phyloP scores from a whole-genome alignment of 148 eudicot species.

The Hydrangea macrophylla region DNA sequence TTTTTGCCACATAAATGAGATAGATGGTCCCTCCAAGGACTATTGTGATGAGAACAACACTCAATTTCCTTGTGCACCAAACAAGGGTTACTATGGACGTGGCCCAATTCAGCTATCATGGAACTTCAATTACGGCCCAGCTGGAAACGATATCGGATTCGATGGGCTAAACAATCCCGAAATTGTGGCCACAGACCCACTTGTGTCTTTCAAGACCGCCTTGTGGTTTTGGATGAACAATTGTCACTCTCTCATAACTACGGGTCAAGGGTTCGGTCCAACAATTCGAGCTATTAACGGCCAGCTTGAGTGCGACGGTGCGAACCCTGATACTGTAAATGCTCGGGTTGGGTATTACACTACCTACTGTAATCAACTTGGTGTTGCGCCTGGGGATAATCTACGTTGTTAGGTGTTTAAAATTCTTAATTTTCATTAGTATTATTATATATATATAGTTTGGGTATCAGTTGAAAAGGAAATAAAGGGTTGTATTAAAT shows the following conservation, averaged over 20 bases:
- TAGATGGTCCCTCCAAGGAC: conserved; percentile 35
- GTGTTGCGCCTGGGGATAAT: conserved; percentile 26
- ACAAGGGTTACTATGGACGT: conserved; percentile 36
- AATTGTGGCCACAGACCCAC: conserved; percentile 20
- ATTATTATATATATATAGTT: neutral
- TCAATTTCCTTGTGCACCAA: conserved; percentile 27
- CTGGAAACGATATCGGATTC: conserved; percentile 28
- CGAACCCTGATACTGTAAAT: conserved; percentile 2
- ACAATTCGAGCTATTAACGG: conserved; percentile 28
- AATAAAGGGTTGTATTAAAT: neutral
- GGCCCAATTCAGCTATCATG: conserved; percentile 48
- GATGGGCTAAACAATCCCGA: conserved; percentile 35
- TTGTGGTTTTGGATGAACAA: conserved; percentile 33
- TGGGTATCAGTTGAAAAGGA: too few species aligned
- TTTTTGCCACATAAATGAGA: conserved; percentile 54
- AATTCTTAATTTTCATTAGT: neutral
- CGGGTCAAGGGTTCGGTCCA: conserved; percentile 22
- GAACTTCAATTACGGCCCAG: conserved; percentile 43
- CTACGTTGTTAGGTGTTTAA: conserved; percentile 15
- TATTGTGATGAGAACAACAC: conserved; percentile 38
- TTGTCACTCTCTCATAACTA: conserved; percentile 14
- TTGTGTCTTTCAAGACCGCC: conserved; percentile 28
- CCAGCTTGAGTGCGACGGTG: conserved; percentile 19
- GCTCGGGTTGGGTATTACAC: conserved; percentile 22
- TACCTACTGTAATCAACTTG: conserved; percentile 19